Evolutionary conservation across 352 stramenopile genomes (phyloP).

Genomic region (Pythium volutum): DNA sequence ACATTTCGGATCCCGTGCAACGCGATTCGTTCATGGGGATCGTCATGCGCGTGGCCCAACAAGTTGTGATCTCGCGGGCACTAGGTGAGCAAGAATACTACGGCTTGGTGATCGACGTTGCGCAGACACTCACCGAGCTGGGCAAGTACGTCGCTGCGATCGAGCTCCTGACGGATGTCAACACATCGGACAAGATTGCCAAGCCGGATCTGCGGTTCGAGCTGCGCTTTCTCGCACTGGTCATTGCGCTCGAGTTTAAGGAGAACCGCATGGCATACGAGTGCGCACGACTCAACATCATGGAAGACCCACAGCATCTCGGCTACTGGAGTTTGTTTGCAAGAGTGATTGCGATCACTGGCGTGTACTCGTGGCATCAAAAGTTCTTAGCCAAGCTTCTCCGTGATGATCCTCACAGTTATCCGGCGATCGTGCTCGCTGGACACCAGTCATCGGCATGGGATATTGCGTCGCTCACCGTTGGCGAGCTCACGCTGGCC

Average conservation of each 20-base stretch:
- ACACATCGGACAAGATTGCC: constrained; percentile 82
- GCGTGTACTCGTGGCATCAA: constrained; percentile 85
- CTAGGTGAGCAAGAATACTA: constrained; percentile 76
- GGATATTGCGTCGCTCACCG: constrained; percentile 82
- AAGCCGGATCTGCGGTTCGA: constrained; percentile 72
- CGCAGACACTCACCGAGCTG: constrained; percentile 71
- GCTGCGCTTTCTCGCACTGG: constrained; percentile 76
- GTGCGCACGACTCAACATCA: constrained; percentile 82
- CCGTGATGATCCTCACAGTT: constrained; percentile 71
- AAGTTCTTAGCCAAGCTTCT: constrained; percentile 85
- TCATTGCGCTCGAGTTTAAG: constrained; percentile 82
- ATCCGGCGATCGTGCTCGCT: constrained; percentile 75
- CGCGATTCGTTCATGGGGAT: constrained; percentile 84
- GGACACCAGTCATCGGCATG: constrained; percentile 80
- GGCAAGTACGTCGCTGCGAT: constrained; percentile 83
- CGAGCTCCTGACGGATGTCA: constrained; percentile 83
- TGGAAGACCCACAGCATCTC: constrained; percentile 77
- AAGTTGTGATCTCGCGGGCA: constrained; percentile 74
- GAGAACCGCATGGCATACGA: constrained; percentile 88
- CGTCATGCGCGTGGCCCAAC: constrained; percentile 78
- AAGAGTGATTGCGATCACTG: constrained; percentile 77
- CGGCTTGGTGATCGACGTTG: constrained; percentile 74
- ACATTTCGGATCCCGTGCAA: constrained; percentile 68
- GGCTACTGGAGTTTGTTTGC: constrained; percentile 87
- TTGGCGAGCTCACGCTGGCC: constrained; percentile 81